Evolutionary conservation across 805 yeast species (phyloP).

Genomic region (Ascoidea tarda): DNA sequence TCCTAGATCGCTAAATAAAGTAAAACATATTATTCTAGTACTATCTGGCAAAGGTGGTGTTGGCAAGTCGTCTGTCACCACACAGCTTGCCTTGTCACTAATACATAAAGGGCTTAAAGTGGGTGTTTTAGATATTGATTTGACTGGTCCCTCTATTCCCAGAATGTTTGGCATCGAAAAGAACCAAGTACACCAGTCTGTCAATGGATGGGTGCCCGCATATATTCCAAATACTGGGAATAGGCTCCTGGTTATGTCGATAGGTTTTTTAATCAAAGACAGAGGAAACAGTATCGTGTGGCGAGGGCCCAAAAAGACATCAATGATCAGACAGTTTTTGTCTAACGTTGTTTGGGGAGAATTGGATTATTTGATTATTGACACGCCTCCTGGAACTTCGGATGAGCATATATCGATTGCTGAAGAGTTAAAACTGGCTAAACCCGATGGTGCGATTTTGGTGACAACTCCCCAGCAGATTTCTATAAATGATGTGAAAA

Average conservation of each 20-base stretch:
- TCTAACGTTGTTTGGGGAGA: slow-evolving; percentile 87
- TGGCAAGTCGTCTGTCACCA: slow-evolving; percentile 91
- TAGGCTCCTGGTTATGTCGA: slow-evolving; percentile 59
- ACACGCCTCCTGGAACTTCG: slow-evolving; percentile 97
- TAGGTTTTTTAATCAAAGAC: slow-evolving; percentile 76
- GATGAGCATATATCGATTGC: slow-evolving; percentile 97
- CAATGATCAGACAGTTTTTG: slow-evolving; percentile 90
- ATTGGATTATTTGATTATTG: slow-evolving; percentile 67
- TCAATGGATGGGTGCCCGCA: slow-evolving; percentile 91
- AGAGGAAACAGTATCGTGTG: slow-evolving; percentile 89
- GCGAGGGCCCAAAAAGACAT: slow-evolving; percentile 98
- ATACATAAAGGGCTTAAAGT: slow-evolving; percentile 58
- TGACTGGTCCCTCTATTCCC: slow-evolving; percentile 94
- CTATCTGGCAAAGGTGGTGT: slow-evolving; percentile 96
- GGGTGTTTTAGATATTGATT: slow-evolving; percentile 91
- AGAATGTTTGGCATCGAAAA: slow-evolving; percentile 88
- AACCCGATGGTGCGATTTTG: slow-evolving; percentile 83
- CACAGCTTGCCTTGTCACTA: slow-evolving; percentile 80
- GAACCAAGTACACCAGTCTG: slow-evolving; percentile 65
- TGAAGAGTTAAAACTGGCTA: slow-evolving; percentile 60
- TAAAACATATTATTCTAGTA: slow-evolving; percentile 68
- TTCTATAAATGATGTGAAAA: slow-evolving; percentile 86
- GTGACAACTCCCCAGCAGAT: slow-evolving; percentile 96
- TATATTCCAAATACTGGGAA: slow-evolving; percentile 22
- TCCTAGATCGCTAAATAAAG: slow-evolving; percentile 26